phyloP scores from a whole-genome alignment of 163 green algal genomes.

The Scenedesmus sp. region DNA sequence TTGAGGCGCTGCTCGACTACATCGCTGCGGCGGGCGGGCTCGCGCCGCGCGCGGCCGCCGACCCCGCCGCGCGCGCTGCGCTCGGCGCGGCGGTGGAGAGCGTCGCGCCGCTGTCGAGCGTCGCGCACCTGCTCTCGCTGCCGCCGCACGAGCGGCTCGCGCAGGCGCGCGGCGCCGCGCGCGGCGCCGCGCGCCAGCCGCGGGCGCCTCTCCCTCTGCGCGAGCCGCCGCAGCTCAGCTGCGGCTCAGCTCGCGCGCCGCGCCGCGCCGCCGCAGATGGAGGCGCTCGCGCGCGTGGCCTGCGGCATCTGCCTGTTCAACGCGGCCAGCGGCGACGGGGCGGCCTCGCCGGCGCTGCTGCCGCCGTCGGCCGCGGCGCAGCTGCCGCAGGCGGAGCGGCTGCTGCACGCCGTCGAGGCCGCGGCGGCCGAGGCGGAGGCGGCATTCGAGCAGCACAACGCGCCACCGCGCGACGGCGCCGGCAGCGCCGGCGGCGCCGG shows the following conservation, averaged over 20 bases:
- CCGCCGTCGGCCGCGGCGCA: conserved; percentile 22
- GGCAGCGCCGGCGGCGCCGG: background rate
- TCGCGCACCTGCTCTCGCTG: conserved; percentile 66
- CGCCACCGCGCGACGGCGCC: background rate
- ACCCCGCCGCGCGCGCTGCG: conserved; percentile 25
- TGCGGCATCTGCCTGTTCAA: conserved; percentile 74
- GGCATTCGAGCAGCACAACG: conserved; percentile 10
- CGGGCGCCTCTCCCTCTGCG: too few species aligned
- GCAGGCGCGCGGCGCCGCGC: conserved; percentile 53
- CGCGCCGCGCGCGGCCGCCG: background rate
- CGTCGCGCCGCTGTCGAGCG: conserved; percentile 62
- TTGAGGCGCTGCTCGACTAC: conserved; percentile 29
- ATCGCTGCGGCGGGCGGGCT: conserved; percentile 3
- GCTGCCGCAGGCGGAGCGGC: conserved; percentile 46
- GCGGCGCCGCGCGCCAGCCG: too few species aligned
- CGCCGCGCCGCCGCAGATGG: conserved; percentile 53
- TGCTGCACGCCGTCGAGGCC: conserved; percentile 48
- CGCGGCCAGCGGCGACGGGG: background rate
- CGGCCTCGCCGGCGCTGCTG: background rate
- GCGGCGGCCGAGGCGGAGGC: background rate
- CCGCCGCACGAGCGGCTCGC: conserved; percentile 46
- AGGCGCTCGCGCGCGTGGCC: conserved; percentile 63
- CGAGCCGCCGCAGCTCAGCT: too few species aligned
- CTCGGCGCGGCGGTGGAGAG: conserved; percentile 62
- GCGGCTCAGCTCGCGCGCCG: too few species aligned